A percentile compares a stretch with the other conserved stretches of the same genome.
phyloP scores from a whole-genome alignment of 345 rosid species.

The Iberis pinnata region DNA sequence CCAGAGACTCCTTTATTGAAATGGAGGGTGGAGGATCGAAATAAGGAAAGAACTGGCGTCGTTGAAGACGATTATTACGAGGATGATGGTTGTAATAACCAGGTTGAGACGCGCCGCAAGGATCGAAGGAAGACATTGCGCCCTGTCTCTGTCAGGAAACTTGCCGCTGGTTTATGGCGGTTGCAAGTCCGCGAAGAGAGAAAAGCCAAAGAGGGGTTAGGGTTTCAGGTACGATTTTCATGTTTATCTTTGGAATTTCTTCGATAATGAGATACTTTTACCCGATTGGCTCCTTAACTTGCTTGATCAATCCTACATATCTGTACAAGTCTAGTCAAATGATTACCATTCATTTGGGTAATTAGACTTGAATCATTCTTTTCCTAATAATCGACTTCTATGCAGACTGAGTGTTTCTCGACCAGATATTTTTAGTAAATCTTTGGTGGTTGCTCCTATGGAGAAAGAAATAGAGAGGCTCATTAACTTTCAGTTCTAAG shows the following conservation, averaged over 20 bases:
- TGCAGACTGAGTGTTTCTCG: not conserved
- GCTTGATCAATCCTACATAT: not conserved
- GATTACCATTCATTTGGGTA: too few relatives aligned
- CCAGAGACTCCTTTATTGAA: conserved; percentile 77
- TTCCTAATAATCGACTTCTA: too few relatives aligned
- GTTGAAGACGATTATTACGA: conserved; percentile 38
- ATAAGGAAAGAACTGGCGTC: conserved; percentile 24
- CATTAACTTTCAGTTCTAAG: not conserved
- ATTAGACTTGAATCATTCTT: too few relatives aligned
- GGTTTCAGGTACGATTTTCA: conserved; percentile 47
- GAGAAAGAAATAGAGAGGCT: not conserved
- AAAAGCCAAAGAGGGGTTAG: conserved; percentile 40
- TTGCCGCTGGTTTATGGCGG: conserved; percentile 87
- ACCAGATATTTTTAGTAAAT: not conserved
- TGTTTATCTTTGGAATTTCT: not conserved
- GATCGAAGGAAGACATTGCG: conserved; percentile 28
- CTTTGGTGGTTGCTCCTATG: conserved; percentile 6
- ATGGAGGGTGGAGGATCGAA: conserved; percentile 66
- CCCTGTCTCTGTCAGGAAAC: conserved; percentile 71
- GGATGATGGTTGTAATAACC: conserved; percentile 32
- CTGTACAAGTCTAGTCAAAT: too few relatives aligned
- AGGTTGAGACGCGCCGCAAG: conserved; percentile 30
- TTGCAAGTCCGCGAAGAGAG: conserved; percentile 49
- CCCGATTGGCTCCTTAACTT: not conserved
- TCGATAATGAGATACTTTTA: not conserved